These are phyloP conservation scores for Colletotrichum truncatum DNA, from an alignment of 2,329 filamentous ascomycete species.

Conservation along the genomic window DNA sequence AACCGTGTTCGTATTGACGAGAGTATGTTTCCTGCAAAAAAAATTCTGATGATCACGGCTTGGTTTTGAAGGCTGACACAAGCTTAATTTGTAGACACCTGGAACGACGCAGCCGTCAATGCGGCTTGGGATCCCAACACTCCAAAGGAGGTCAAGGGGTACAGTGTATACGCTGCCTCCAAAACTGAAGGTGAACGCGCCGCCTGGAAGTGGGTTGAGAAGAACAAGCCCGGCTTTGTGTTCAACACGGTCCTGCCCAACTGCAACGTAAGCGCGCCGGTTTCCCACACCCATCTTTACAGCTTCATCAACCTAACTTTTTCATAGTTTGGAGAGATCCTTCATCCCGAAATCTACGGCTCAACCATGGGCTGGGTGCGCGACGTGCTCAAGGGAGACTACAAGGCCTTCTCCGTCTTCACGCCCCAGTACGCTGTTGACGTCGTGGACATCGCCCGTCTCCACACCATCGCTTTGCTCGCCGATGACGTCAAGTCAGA, in stretches of 20 bases:
- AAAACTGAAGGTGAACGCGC: slow-evolving; percentile 48
- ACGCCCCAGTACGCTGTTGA: slow-evolving; percentile 50
- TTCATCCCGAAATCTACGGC: slow-evolving; percentile 28
- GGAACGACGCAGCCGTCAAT: slow-evolving; percentile 44
- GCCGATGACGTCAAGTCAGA: slow-evolving; percentile 54
- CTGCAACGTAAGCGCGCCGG: slow-evolving; percentile 35
- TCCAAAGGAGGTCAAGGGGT: slow-evolving; percentile 36
- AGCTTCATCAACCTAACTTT: neutral
- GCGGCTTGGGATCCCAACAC: slow-evolving; percentile 47
- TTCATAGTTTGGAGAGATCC: slow-evolving; percentile 20
- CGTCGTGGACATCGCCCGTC: slow-evolving; percentile 56
- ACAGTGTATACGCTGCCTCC: slow-evolving; percentile 45
- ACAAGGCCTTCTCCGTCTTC: neutral
- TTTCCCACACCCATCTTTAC: neutral
- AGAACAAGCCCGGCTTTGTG: slow-evolving; percentile 42
- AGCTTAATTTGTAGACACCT: no score
- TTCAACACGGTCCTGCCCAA: slow-evolving; percentile 42
- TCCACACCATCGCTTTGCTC: slow-evolving; percentile 62
- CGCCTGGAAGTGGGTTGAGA: slow-evolving; percentile 47
- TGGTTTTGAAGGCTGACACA: neutral
- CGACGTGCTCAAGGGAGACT: slow-evolving; percentile 15
- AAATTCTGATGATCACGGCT: neutral
- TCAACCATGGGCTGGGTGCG: slow-evolving; percentile 29
- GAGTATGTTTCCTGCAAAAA: slow-evolving; percentile 10
- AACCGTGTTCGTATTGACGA: slow-evolving; percentile 29